These are phyloP conservation scores for Juncus effusus DNA, from an alignment of 176 grass and related monocot genomes.

Conservation along the genomic window DNA sequence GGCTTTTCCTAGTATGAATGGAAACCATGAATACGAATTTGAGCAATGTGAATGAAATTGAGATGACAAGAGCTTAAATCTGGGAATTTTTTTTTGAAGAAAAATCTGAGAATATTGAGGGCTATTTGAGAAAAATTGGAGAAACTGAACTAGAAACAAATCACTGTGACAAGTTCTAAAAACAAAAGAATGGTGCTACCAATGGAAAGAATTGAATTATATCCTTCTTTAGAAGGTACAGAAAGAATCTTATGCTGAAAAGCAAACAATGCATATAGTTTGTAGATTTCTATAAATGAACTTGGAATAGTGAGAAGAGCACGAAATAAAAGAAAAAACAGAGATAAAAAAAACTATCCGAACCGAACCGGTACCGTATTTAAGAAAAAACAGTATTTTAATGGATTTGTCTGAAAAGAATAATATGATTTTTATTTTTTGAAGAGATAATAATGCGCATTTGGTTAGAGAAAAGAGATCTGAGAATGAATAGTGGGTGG, in stretches of 20 bases:
- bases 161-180: neutral
- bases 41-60: slow-evolving; percentile 18
- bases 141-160: neutral
- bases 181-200: neutral
- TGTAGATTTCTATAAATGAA: too few relatives aligned
- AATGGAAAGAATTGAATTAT: slow-evolving; percentile 11
- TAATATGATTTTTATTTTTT: too few relatives aligned
- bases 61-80: slow-evolving; percentile 17
- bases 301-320: too few relatives aligned
- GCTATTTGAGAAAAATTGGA: slow-evolving; percentile 6
- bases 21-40: neutral
- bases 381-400: too few relatives aligned
- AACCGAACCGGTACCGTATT: too few relatives aligned
- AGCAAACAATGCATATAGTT: slow-evolving; percentile 7
- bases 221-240: neutral
- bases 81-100: too few relatives aligned
- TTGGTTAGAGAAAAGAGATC: slow-evolving; percentile 23
- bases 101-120: neutral
- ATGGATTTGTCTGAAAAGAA: too few relatives aligned
- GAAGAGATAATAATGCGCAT: neutral
- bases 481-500: slow-evolving; percentile 20
- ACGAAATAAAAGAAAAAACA: too few relatives aligned
- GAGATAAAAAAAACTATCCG: too few relatives aligned
- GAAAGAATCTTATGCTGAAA: neutral
- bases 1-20: neutral